Evolutionary conservation across 2,329 filamentous ascomycete species (phyloP).

Genomic region (Cytospora piceae): DNA sequence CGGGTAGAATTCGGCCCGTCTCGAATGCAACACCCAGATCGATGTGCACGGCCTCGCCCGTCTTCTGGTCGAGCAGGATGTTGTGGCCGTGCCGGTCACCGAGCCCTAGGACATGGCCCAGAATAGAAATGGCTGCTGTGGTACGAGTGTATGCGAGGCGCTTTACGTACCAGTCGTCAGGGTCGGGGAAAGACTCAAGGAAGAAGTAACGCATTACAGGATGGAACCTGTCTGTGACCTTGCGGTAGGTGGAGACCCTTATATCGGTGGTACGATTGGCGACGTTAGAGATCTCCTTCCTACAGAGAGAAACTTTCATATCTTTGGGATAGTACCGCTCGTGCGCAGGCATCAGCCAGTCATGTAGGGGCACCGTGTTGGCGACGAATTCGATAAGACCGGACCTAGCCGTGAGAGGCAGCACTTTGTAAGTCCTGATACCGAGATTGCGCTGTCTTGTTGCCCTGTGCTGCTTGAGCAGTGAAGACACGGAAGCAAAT

Average conservation of each 20-base stretch:
- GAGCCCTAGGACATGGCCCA: constrained; percentile 89
- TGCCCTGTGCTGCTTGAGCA: constrained; percentile 82
- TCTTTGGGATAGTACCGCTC: constrained; percentile 84
- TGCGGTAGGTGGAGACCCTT: constrained; percentile 75
- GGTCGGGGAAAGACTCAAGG: constrained; percentile 89
- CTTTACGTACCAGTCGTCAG: constrained; percentile 93
- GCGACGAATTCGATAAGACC: constrained; percentile 97
- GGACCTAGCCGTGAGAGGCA: constrained; percentile 81
- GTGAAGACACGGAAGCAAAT: constrained; percentile 90
- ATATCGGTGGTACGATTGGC: constrained; percentile 71
- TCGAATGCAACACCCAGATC: constrained; percentile 97
- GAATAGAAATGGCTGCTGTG: constrained; percentile 92
- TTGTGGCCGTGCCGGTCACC: constrained; percentile 97
- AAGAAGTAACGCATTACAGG: constrained; percentile 98
- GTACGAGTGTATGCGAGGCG: constrained; percentile 90
- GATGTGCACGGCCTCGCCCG: constrained; percentile 94
- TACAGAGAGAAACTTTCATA: constrained; percentile 73
- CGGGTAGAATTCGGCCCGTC: constrained; percentile 89
- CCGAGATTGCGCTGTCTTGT: constrained; percentile 87
- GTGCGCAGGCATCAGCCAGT: constrained; percentile 90
- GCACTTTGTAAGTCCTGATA: constrained; percentile 95
- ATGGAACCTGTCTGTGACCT: constrained; percentile 79
- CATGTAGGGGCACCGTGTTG: constrained; percentile 88
- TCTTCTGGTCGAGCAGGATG: constrained; percentile 87
- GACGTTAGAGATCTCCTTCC: constrained; percentile 76